Conservation (phyloP, 2,329 filamentous ascomycete genomes). For the Fusarium sp. region DNA sequence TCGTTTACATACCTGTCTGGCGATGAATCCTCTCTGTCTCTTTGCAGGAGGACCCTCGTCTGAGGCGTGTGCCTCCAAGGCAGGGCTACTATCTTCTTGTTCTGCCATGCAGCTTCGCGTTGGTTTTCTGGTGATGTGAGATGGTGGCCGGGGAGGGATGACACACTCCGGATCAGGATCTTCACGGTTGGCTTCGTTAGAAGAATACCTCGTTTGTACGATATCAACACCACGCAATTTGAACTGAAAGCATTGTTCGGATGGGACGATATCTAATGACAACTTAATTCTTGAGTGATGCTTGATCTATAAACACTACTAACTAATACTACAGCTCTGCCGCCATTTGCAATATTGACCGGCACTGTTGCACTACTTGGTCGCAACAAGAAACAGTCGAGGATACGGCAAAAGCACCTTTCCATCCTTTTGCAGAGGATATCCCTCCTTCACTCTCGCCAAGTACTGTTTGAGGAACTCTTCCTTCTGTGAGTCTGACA, state of each 20-base stretch:
- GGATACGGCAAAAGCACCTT: slow-evolving; percentile 66
- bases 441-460: slow-evolving; percentile 54
- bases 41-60: slow-evolving; percentile 29
- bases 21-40: slow-evolving; percentile 30
- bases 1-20: slow-evolving; percentile 21
- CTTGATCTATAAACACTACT: too few relatives aligned
- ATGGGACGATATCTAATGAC: not conserved
- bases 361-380: not conserved
- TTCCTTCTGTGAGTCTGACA: slow-evolving; percentile 54
- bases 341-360: too few relatives aligned
- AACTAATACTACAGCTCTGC: too few relatives aligned
- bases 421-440: slow-evolving; percentile 60
- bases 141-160: slow-evolving; percentile 22
- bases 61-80: slow-evolving; percentile 9
- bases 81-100: slow-evolving; percentile 21
- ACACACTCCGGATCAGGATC: slow-evolving; percentile 24
- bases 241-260: not conserved
- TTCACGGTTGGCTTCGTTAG: not conserved
- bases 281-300: too few relatives aligned
- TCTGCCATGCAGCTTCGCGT: slow-evolving; percentile 18
- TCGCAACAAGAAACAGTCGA: slow-evolving; percentile 65
- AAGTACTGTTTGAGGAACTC: slow-evolving; percentile 61
- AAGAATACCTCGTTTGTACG: not conserved
- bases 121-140: not conserved
- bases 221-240: not conserved